Percentiles rank a stretch among this genome's conserved stretches.
phyloP scores from a whole-genome alignment of 495 filamentous ascomycete genomes.

The Tuber indicum region DNA sequence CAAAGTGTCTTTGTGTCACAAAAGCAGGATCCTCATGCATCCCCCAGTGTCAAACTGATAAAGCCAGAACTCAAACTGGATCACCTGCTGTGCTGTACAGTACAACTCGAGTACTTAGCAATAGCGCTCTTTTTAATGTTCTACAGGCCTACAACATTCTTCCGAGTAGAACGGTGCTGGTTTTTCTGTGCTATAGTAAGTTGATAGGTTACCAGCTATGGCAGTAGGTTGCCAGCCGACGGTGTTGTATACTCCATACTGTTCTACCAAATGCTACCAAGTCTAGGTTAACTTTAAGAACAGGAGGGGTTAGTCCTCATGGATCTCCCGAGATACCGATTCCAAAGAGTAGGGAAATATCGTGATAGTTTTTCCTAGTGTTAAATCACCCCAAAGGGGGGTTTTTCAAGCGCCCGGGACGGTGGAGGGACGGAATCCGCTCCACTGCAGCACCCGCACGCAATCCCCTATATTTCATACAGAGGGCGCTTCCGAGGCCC shows the following conservation, averaged over 20 bases:
- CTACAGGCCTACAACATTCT: neutral
- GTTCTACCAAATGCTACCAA: neutral
- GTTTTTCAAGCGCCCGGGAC: neutral
- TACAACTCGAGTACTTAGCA: fast-evolving
- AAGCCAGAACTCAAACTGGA: neutral
- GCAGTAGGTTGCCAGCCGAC: neutral
- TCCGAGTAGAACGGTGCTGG: neutral
- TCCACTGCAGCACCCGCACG: neutral
- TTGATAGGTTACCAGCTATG: neutral
- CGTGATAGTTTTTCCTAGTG: neutral
- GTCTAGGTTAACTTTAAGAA: neutral
- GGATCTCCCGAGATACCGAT: neutral
- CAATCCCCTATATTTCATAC: neutral
- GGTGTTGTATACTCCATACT: neutral
- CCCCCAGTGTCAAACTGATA: neutral
- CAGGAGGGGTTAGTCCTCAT: neutral
- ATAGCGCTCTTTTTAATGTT: neutral
- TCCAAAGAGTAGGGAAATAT: neutral
- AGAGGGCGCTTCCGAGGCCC: neutral
- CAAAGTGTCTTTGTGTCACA: too few relatives aligned
- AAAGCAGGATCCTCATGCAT: neutral
- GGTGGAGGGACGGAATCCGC: neutral
- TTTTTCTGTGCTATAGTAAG: neutral
- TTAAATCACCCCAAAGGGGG: neutral
- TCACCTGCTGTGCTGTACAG: neutral